Base-by-base conservation (phyloP, 352 stramenopile species). In the Phytophthora hibernalis region DNA sequence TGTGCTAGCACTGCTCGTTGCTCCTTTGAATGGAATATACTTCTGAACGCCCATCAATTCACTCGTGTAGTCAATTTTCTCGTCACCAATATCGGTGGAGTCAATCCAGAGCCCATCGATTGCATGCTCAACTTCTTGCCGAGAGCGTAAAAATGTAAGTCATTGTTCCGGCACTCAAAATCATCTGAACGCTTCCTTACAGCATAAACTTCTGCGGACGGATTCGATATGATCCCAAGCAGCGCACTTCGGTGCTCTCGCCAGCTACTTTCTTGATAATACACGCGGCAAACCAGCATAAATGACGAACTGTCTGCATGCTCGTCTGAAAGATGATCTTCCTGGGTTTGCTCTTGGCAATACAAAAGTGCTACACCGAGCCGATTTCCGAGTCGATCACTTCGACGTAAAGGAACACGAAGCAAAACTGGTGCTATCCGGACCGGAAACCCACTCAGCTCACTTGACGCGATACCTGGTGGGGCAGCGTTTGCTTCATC, bases 21-120 rank as follows among this genome's bases (percentile, higher is more conserved):
- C 50, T 15, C 76, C 77, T 45, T 83, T 83, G 65, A 70, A 82
- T 1, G 54, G 42, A 22, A 91, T 70, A 42, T 83, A 89, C 54
- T 71, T 70, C 45, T 91, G 82, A 22, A 91, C 68, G 2, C 80
- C 80, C 9, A 64, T 21, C 21, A 60, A 52, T 18, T 56, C 49
- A 10, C 20, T 54, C 9, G 50, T 43, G 4, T 21, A 24, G 10
- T 44, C 26, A 13, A 15, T 31, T 59, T 13, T 53, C 15, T 21
- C 15, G 11, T 52, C 44, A 16, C 49, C 18, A 8, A n/a, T 20
- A n/a, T 56, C 18, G n/a, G 10, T 28, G 8, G 45, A 37, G 8
- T 40, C 24, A 16, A 49, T 12, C 66, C 61, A 70, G 9, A 74
- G 61, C 24, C 60, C 61, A 37, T 74, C 49, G 9, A 71, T 51